These are phyloP conservation scores for Naganishia sp. DNA, from an alignment of 1,284 basidiomycete species.

Conservation along the genomic window DNA sequence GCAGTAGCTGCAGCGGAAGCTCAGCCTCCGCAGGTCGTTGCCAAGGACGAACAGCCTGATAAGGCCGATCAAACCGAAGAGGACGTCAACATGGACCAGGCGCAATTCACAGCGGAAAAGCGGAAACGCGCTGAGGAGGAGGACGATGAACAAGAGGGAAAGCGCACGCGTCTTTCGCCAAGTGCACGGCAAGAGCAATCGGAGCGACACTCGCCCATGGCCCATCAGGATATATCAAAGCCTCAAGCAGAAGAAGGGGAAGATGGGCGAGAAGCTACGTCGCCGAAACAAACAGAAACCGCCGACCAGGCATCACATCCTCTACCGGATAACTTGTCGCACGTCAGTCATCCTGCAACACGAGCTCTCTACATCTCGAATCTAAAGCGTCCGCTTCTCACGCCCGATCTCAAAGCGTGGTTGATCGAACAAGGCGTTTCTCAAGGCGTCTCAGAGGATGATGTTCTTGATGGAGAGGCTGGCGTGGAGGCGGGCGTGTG, in stretches of 20 bases:
- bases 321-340: conserved; percentile 42
- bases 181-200: conserved; percentile 5
- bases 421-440: conserved; percentile 31
- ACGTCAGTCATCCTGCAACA: conserved; percentile 47
- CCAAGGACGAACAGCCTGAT: background rate
- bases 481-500: conserved; percentile 28
- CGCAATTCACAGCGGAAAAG: background rate
- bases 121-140: conserved; percentile 11
- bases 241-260: background rate
- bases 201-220: no score
- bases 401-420: conserved; percentile 34
- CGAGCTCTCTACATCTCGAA: conserved; percentile 50
- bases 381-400: conserved; percentile 49
- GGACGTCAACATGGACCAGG: background rate
- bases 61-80: background rate
- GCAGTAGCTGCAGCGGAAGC: conserved; percentile 34
- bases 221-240: background rate
- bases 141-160: conserved; percentile 13
- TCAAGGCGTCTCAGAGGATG: conserved; percentile 19
- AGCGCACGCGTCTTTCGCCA: conserved; percentile 17
- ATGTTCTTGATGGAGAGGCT: conserved; percentile 22
- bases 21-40: conserved; percentile 33
- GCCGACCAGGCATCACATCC: conserved; percentile 12
- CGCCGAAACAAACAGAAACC: no score
- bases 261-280: background rate